Percentiles rank a stretch among this genome's conserved stretches.
Conservation (phyloP, 108 stramenopile genomes). For the Ochromonas danica region DNA sequence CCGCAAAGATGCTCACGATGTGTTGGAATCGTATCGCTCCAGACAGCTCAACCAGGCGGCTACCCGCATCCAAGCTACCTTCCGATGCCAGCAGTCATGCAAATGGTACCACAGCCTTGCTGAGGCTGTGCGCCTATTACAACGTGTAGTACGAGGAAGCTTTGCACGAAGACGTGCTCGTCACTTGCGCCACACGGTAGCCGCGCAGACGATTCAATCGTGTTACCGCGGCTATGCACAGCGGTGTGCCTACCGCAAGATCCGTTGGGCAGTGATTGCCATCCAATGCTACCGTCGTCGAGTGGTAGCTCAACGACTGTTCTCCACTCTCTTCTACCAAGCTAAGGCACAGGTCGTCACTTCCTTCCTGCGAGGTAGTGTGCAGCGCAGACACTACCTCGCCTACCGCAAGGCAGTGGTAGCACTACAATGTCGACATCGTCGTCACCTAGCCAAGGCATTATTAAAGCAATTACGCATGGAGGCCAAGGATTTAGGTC, state of each 20-base stretch:
- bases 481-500: slow-evolving; percentile 41
- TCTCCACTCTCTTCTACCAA: not conserved
- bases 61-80: not conserved
- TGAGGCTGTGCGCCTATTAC: not conserved
- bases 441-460: not conserved
- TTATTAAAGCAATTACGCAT: not conserved
- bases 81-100: not conserved
- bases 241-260: not conserved
- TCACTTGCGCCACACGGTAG: not conserved
- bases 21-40: slow-evolving; percentile 61
- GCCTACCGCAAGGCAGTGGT: not conserved
- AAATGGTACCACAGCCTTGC: not conserved
- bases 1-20: slow-evolving; percentile 68
- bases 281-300: not conserved
- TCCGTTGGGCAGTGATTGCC: not conserved
- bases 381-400: not conserved
- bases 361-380: not conserved
- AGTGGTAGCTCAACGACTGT: not conserved
- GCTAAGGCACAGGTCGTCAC: not conserved
- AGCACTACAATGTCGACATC: not conserved
- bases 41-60: not conserved
- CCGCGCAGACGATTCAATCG: not conserved
- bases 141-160: not conserved
- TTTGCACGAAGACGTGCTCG: not conserved
- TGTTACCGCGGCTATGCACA: not conserved